Conservation (phyloP, 2,329 filamentous ascomycete genomes). For the Trichoderma afroharzianum region DNA sequence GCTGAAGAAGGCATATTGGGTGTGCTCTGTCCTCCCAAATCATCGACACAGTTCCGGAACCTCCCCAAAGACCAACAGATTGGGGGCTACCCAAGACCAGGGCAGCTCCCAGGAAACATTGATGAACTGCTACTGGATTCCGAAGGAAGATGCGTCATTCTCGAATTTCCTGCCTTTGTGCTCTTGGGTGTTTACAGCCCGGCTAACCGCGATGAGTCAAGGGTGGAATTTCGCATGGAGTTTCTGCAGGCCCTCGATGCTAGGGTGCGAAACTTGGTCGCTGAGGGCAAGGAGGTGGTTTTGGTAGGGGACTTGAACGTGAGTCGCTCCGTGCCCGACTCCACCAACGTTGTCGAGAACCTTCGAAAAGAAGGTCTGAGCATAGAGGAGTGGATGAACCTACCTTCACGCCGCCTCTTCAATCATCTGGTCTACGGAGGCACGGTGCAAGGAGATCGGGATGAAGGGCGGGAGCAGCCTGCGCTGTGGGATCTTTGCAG, state of each 20-base stretch:
- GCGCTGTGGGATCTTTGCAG: conserved; percentile 82
- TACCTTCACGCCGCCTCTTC: conserved; percentile 71
- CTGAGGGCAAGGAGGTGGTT: conserved; percentile 78
- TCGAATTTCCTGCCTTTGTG: conserved; percentile 94
- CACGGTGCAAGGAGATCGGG: conserved; percentile 61
- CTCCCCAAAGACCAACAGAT: conserved; percentile 72
- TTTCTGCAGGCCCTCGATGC: conserved; percentile 79
- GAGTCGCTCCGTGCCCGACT: conserved; percentile 64
- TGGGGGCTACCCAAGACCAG: conserved; percentile 75
- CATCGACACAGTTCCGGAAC: conserved; percentile 67
- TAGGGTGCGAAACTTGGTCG: conserved; percentile 77
- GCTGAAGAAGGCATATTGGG: conserved; percentile 95
- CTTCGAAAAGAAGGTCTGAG: conserved; percentile 68
- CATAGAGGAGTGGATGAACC: conserved; percentile 67
- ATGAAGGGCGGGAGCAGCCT: conserved; percentile 65
- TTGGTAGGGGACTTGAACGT: conserved; percentile 90
- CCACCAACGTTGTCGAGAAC: conserved; percentile 67
- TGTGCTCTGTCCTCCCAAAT: conserved; percentile 69
- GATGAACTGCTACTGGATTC: conserved; percentile 76
- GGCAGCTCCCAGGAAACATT: conserved; percentile 60
- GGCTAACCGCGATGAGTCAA: conserved; percentile 78
- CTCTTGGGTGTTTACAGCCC: conserved; percentile 90
- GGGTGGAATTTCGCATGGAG: conserved; percentile 75
- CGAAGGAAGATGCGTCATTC: conserved; percentile 83
- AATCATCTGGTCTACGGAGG: conserved; percentile 81